Base-by-base conservation (phyloP, 2,329 filamentous ascomycete species). In the Claviceps capensis region DNA sequence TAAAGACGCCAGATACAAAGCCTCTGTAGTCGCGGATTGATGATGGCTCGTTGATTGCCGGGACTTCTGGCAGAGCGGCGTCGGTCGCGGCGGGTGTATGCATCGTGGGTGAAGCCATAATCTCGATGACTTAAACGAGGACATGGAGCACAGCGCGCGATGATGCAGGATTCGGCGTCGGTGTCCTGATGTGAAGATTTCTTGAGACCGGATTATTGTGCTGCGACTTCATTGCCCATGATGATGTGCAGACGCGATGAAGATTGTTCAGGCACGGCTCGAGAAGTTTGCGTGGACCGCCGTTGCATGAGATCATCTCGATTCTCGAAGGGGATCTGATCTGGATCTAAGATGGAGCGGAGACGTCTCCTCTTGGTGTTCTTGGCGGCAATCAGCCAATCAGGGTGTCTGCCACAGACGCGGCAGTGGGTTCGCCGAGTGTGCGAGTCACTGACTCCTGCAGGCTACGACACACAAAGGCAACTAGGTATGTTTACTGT, bases 1-100 rank as follows among this genome's bases (percentile, higher is more conserved):
- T 95, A 65, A 96, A 96, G 6, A 96, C 82, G n/a, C 93, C 93
- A 1, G 88, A 93, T 30, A 96, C 88, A 65, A 97, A 98, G n/a
- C 91, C 93, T 62, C 88, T 90, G 74, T 96, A 97, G 65, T 84
- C 59, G 73, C 78, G 60, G 56, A 59, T 53, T 37, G 54, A 43
- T 8, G 52, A 54, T 34, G 53, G 40, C 26, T 48, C 44, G 30
- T 52, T 17, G 3, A n/a, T 51, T 1, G 3, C 13, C 22, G 48
- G 2, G 22, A 46, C 9, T 8, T 49, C 11, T 40, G 43, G 17
- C 23, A n/a, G 14, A 14, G 42, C 7, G 42, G 26, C 22, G 9
- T 34, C 9, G 16, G 36, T 22, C 13, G 30, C 23, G 7, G 16
- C 34, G 9, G 49, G 19, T 19, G 11, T 41, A 7, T 40, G 34